Conservation (phyloP, 2,329 filamentous ascomycete species). For the Fusarium sp. region DNA sequence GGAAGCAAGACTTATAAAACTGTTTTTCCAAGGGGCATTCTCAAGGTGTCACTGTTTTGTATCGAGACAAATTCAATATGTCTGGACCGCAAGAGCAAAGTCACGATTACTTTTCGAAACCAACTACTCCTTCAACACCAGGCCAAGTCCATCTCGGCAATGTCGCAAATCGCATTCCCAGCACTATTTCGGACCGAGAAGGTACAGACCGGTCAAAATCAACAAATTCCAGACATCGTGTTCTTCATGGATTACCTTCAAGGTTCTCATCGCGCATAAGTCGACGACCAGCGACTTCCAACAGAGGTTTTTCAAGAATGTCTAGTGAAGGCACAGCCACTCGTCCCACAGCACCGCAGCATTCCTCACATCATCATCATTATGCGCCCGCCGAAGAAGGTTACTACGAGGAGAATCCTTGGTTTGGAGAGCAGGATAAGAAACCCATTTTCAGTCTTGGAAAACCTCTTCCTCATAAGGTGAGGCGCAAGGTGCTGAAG, state of each 20-base stretch:
- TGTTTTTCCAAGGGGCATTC: neutral
- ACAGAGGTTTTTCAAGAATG: neutral
- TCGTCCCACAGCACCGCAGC: neutral
- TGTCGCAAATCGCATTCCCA: slow-evolving; percentile 21
- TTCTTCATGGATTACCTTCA: neutral
- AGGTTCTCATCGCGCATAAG: slow-evolving; percentile 18
- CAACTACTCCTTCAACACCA: slow-evolving; percentile 11
- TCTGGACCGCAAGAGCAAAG: slow-evolving; percentile 1
- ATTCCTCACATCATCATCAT: neutral
- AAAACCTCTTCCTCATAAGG: slow-evolving; percentile 32
- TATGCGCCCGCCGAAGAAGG: slow-evolving; percentile 33
- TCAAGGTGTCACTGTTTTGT: too few relatives aligned
- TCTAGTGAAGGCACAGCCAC: neutral
- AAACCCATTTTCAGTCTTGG: slow-evolving; percentile 39
- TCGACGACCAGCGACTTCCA: neutral
- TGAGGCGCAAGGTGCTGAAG: slow-evolving; percentile 19
- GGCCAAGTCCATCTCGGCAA: slow-evolving; percentile 21
- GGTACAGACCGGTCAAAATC: neutral
- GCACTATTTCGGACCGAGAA: slow-evolving; percentile 19
- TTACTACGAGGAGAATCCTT: slow-evolving; percentile 34
- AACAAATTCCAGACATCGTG: neutral
- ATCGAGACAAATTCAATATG: neutral
- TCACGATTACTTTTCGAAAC: slow-evolving; percentile 25
- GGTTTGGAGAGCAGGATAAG: slow-evolving; percentile 26
- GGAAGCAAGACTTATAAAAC: slow-evolving; percentile 3